These are phyloP conservation scores for Sclerotinia subarctica DNA, from an alignment of 2,329 filamentous ascomycete genomes.

Conservation along the genomic window DNA sequence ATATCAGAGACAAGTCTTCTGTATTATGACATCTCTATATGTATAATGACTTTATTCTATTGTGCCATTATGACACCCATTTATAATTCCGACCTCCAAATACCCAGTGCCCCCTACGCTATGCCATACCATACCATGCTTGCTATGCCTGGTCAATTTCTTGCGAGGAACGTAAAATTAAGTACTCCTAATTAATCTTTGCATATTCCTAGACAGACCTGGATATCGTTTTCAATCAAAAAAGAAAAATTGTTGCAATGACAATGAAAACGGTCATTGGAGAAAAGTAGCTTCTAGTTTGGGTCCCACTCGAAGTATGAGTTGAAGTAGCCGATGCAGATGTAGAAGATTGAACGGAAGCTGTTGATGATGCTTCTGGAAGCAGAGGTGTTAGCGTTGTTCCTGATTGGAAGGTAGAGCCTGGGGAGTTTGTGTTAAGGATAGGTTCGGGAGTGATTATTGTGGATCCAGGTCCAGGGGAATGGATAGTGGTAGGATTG, in stretches of 20 bases:
- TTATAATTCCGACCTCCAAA: neutral
- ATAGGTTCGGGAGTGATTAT: conserved; percentile 1
- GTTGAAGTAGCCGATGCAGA: conserved; percentile 6
- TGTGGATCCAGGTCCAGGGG: neutral
- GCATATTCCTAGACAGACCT: neutral
- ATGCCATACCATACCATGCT: neutral
- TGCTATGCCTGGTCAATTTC: neutral
- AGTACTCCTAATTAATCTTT: neutral
- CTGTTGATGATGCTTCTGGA: neutral
- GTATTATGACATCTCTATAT: neutral
- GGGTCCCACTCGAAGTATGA: neutral
- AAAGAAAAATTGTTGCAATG: neutral
- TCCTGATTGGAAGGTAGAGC: conserved; percentile 10
- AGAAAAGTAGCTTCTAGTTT: neutral
- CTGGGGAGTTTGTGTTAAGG: conserved; percentile 8
- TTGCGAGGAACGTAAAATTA: neutral
- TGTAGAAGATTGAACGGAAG: conserved; percentile 1
- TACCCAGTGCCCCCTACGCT: neutral
- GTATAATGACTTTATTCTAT: neutral
- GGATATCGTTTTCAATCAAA: neutral
- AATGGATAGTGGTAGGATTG: neutral
- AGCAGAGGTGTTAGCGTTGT: neutral
- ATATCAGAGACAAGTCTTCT: neutral
- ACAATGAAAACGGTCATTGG: neutral
- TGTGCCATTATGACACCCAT: neutral